Conservation (phyloP, 441 rosid species). For the Theobroma grandiflorum region DNA sequence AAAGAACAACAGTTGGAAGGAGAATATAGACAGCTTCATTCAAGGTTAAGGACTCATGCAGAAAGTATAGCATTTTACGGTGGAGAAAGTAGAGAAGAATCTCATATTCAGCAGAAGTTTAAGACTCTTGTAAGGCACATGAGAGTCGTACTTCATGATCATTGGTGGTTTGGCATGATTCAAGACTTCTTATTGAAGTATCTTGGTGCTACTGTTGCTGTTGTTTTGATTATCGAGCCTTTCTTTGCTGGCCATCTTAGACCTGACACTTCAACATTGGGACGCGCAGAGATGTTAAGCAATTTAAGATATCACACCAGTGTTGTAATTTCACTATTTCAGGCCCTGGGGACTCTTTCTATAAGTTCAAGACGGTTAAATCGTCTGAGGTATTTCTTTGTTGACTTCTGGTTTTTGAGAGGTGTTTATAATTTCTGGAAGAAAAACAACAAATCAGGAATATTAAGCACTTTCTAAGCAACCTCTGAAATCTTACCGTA, state of each 20-base stretch:
- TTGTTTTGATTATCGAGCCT: constrained; percentile 93
- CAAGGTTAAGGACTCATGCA: constrained; percentile 98
- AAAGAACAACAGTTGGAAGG: constrained; percentile 98
- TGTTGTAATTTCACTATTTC: constrained; percentile 92
- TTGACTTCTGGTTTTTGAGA: constrained; percentile 14
- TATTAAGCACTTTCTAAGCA: neutral
- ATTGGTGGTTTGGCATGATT: constrained; percentile 99
- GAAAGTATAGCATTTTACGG: constrained; percentile 99
- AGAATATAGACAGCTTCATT: constrained; percentile 95
- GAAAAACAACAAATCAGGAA: neutral
- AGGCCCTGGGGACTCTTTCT: constrained; percentile 96
- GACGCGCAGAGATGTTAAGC: constrained; percentile 98
- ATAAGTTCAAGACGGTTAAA: constrained; percentile 91
- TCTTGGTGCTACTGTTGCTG: constrained; percentile 99
- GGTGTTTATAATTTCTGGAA: neutral
- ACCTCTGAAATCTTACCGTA: neutral
- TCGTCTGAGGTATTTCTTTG: constrained; percentile 88
- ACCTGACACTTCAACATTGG: constrained; percentile 92
- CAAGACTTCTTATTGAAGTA: constrained; percentile 97
- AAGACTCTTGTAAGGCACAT: constrained; percentile 76
- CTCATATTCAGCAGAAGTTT: constrained; percentile 93
- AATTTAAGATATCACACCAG: constrained; percentile 99
- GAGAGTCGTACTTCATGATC: constrained; percentile 84
- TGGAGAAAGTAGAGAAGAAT: constrained; percentile 93
- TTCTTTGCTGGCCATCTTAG: constrained; percentile 94